A percentile compares a stretch with the other conserved stretches of the same genome.
These are phyloP conservation scores for Aureobasidium sp. DNA, from an alignment of 2,329 filamentous ascomycete genomes.

Conservation along the genomic window DNA sequence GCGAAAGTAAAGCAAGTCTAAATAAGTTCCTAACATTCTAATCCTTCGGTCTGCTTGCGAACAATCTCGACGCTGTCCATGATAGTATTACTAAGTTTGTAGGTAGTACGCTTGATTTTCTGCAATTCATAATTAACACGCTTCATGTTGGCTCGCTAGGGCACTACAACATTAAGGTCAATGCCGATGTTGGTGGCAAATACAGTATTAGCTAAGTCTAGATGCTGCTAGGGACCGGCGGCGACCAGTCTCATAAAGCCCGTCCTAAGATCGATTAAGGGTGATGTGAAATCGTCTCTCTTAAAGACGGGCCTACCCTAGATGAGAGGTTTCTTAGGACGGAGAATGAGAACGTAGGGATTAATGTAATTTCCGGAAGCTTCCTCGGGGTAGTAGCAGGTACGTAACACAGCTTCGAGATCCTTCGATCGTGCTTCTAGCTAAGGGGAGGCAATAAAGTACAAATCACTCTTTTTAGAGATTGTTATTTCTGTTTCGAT, in stretches of 20 bases:
- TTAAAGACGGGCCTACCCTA: constrained; percentile 73
- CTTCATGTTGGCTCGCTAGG: constrained; percentile 85
- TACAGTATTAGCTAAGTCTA: constrained; percentile 64
- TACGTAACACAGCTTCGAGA: constrained; percentile 77
- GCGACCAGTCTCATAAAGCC: constrained; percentile 84
- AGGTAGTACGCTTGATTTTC: constrained; percentile 91
- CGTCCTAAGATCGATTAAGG: constrained; percentile 74
- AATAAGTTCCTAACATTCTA: constrained; percentile 89
- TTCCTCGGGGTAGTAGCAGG: constrained; percentile 63
- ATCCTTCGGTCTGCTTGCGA: constrained; percentile 69
- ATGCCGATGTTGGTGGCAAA: constrained; percentile 81
- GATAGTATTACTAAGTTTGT: constrained; percentile 93
- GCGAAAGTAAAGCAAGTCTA: constrained; percentile 97
- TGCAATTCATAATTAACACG: constrained; percentile 86
- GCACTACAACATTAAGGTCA: constrained; percentile 80
- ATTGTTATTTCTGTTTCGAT: constrained; percentile 70
- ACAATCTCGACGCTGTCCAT: constrained; percentile 98
- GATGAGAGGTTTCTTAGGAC: constrained; percentile 65
- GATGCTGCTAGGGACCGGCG: constrained; percentile 71
- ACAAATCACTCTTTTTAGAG: constrained; percentile 56
- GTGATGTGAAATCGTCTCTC: constrained; percentile 61
- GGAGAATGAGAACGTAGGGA: constrained; percentile 77
- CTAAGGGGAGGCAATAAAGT: constrained; percentile 76
- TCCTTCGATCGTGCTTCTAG: constrained; percentile 68
- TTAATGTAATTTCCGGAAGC: constrained; percentile 64